A percentile compares a stretch with the other conserved stretches of the same genome.
phyloP scores from a whole-genome alignment of 1,139 yeast genomes.

The Geotrichum bryndzae region DNA sequence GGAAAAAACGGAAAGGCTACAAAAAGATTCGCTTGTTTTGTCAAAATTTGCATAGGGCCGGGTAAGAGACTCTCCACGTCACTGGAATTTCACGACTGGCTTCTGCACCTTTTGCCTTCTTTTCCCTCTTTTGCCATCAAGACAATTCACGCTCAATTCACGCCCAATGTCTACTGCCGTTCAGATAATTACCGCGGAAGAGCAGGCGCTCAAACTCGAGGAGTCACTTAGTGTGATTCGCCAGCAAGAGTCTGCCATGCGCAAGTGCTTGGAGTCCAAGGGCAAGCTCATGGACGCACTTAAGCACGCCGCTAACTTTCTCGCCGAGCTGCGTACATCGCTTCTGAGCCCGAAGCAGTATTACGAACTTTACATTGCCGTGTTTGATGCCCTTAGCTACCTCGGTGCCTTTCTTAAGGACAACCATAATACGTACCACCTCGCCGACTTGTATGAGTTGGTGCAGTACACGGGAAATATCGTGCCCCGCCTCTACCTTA shows the following conservation, averaged over 20 bases:
- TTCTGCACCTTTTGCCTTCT: neutral
- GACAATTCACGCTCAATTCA: neutral
- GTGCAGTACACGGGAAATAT: conserved; percentile 92
- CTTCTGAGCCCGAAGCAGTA: conserved; percentile 82
- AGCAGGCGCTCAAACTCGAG: conserved; percentile 36
- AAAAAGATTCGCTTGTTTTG: neutral
- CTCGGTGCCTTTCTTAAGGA: conserved; percentile 61
- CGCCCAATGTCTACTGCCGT: conserved; percentile 17
- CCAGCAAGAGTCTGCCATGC: conserved; percentile 72
- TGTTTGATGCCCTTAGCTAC: conserved; percentile 74
- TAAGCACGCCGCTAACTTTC: conserved; percentile 77
- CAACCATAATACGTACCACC: conserved; percentile 65
- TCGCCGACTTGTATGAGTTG: conserved; percentile 86
- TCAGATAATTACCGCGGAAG: conserved; percentile 17
- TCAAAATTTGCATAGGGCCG: neutral
- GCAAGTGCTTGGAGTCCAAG: conserved; percentile 59
- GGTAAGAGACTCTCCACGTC: conserved; percentile 9
- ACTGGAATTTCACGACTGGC: neutral
- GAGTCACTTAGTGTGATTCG: conserved; percentile 53
- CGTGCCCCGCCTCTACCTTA: conserved; percentile 82
- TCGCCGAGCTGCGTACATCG: conserved; percentile 75
- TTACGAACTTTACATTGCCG: conserved; percentile 81
- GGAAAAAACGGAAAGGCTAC: neutral
- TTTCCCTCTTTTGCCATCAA: neutral
- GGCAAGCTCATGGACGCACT: conserved; percentile 81